Base-by-base conservation (phyloP, 1,284 basidiomycete species). In the Tilletia setariae region DNA sequence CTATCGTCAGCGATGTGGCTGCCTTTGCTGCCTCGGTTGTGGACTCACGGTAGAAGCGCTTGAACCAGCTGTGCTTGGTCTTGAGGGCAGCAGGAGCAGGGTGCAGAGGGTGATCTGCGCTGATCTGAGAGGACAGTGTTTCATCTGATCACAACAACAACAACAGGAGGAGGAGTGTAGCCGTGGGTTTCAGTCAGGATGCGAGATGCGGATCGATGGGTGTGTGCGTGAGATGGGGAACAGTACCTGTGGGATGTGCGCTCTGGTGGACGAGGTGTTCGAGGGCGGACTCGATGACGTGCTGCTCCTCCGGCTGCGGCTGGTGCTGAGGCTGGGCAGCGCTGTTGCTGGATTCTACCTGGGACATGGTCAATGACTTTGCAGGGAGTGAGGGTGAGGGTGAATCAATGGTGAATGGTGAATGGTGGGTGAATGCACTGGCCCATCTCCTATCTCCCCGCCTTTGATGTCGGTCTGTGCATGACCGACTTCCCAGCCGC, bases 21-120 rank as follows among this genome's bases (percentile, higher is more conserved):
- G 47, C 19, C 4, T n/a, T n/a, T 16, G 47, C 19, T n/a, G 6
- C 47, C 4, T 16, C 25, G 47, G 4, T 8, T 16, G 4, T 7
- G 4, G 47, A 49, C 47, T 63, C 67, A 0, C 73, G 75, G 66
- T 74, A 76, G 70, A 76, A 76, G 21, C 68, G 62, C 21, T 67
- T 30, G 68, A 71, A 76, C 75, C 75, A 76, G 28, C 65, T 61
- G 46, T 62, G 47, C 51, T 71, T 56, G 65, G 66, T 59, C 25
- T 68, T 65, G 25, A 65, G 68, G 1, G 75, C 72, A 2, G 68
- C 28, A 8, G 51, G 62, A 11, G 46, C 74, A 1, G 73, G 74
- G 19, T 21, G n/a, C 2, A 59, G 66, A n/a, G 53, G n/a, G 15
- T 59, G 30, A 23, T 59, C 30, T 11, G 32, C 62, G 28, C 42